A percentile compares a stretch with the other conserved stretches of the same genome.
Evolutionary conservation across 2,329 filamentous ascomycete genomes (phyloP).

Genomic region (Aquanectria penicillioides): DNA sequence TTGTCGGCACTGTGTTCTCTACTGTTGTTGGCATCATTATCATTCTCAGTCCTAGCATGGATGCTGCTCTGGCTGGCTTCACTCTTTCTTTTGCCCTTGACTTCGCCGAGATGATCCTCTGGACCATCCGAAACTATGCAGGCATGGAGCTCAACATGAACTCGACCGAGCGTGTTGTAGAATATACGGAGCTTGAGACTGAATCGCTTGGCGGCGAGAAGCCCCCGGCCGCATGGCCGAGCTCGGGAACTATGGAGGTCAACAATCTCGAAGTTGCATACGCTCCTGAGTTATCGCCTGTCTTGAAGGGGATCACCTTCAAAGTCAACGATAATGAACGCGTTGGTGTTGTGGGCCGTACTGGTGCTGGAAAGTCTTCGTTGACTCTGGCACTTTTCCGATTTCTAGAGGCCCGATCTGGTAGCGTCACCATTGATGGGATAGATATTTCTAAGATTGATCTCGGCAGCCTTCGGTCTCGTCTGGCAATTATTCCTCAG

Average conservation of each 20-base stretch:
- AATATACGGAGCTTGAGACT: constrained; percentile 76
- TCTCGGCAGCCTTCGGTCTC: constrained; percentile 75
- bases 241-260: constrained; percentile 78
- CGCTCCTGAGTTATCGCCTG: constrained; percentile 74
- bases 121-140: constrained; percentile 74
- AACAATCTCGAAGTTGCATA: constrained; percentile 77
- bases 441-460: constrained; percentile 78
- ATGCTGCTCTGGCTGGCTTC: constrained; percentile 79
- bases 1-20: constrained; percentile 76
- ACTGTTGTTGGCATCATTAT: constrained; percentile 72
- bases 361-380: constrained; percentile 81
- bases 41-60: constrained; percentile 68
- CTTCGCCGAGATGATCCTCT: constrained; percentile 72
- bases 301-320: constrained; percentile 77
- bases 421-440: constrained; percentile 76
- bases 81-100: constrained; percentile 78
- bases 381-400: constrained; percentile 81
- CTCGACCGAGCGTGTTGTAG: constrained; percentile 77
- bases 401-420: constrained; percentile 75
- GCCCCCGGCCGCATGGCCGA: constrained; percentile 79
- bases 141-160: constrained; percentile 84
- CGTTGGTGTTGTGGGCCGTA: constrained; percentile 81
- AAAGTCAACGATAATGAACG: constrained; percentile 73
- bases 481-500: constrained; percentile 82
- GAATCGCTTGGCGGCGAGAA: constrained; percentile 70